Evolutionary conservation across 768 basidiomycete species (phyloP), one percentile per base, ranked within the genome.

Genomic region (Lyophyllum shimeji): DNA sequence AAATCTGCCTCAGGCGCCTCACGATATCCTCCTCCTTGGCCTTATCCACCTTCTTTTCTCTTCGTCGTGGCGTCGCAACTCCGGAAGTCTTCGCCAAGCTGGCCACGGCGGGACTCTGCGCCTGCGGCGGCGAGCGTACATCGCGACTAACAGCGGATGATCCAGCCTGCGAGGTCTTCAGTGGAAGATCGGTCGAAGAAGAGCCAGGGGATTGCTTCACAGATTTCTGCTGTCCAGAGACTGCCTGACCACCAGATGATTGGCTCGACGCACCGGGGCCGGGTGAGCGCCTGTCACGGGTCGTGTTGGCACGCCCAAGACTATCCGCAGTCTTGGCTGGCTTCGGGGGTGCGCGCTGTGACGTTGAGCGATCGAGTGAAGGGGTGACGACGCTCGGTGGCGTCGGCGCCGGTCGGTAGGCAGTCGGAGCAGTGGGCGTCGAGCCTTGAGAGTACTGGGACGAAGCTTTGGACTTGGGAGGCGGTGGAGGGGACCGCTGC

Each of bases 11-110:
- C 63, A 99, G 72, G 17, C 95, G 85, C 63, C 86, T 89, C 58
- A 98, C 88, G 57, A 98, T 94, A 65, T 98, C 95, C 60, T 89
- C 88, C 46, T 92, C 87, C 63, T 86, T 87, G 27, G 80, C 82
- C 71, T 87, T 86, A 68, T 91, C 90, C 54, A 86, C 84, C 76
- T 92, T 89, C 77, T 94, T 94, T 72, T 95, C 90, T 57, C 94
- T 75, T 63, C 95, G 73, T 58, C 95, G 76, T 12, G 93, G 91
- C 0, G 93, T 94, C 8, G 91, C 89, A 13, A 82, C 83, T n/a
- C 85, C 86, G 1, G 84, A 73, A 2, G 81, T 77, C 74, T 89
- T 89, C 34, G 87, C 85, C 52, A 90, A 69, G 64, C 77, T 85
- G 31, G 83, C 74, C 0, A 81, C 83, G 1, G 89, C 87, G 2